Evolutionary conservation across 202 grass and related monocot species (phyloP).

Genomic region (Zoysia matrella): DNA sequence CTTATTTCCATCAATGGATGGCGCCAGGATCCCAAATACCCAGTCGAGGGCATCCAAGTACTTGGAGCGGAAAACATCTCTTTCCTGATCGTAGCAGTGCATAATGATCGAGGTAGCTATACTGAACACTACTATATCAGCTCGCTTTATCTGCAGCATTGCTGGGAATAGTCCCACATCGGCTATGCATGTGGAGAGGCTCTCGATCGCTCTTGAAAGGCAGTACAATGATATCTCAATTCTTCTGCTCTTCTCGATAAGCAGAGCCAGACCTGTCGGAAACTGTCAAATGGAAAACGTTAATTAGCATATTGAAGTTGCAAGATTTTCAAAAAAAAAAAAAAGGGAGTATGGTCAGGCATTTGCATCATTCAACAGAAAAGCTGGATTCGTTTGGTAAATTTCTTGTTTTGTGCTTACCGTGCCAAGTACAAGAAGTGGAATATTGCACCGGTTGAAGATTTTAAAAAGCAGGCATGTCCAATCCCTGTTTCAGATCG

Average conservation of each 20-base stretch:
- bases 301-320: constrained; percentile 36
- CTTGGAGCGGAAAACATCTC: constrained; percentile 88
- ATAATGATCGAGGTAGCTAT: constrained; percentile 88
- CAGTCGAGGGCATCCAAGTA: constrained; percentile 96
- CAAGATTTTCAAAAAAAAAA: not conserved
- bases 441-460: constrained; percentile 66
- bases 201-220: constrained; percentile 82
- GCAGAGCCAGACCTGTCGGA: constrained; percentile 77
- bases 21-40: constrained; percentile 79
- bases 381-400: not conserved
- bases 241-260: constrained; percentile 91
- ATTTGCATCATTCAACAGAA: no score
- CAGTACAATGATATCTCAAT: constrained; percentile 94
- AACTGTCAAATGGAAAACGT: constrained; percentile 54
- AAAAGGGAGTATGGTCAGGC: no score
- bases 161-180: constrained; percentile 76
- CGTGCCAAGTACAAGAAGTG: constrained; percentile 68
- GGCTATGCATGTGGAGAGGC: constrained; percentile 81
- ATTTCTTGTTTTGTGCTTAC: constrained; percentile 45
- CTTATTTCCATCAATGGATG: constrained; percentile 6
- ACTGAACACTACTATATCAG: constrained; percentile 80
- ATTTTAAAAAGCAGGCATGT: constrained; percentile 84
- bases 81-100: constrained; percentile 93
- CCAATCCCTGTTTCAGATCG: constrained; percentile 71
- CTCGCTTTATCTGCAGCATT: constrained; percentile 69